Evolutionary conservation across 495 filamentous ascomycete genomes (phyloP), one percentile per base, ranked within the genome.

Genomic region (Neurospora cerealis): DNA sequence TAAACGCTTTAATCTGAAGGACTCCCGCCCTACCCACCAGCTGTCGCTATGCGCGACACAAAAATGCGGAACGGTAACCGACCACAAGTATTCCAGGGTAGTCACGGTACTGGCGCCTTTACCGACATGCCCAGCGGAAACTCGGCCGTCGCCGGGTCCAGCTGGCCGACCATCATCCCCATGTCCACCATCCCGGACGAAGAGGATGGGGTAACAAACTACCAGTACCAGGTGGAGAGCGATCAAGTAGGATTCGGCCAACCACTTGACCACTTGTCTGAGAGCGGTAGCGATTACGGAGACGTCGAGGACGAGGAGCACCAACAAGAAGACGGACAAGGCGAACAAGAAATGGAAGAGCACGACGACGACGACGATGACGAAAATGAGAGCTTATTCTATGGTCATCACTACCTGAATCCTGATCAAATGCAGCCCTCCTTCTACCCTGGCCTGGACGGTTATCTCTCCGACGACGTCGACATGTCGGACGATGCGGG

Each of bases 341-440:
- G 54, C 44, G 76, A 74, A 34, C 75, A 79, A 54, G 60, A 76
- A 42, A 76, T 75, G 41, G 75, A 79, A 54, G 77, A 72, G 21
- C 69, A 76, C 24, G 41, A 72, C 28, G 70, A 79, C 36, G 70
- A 74, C 39, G 73, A 79, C 32, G 46, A 74, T n/a, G 72, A 77
- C 70, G 79, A 37, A 66, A 17, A 34, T 66, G 54, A 66, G 28
- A 66, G 54, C 15, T 3, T 66, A 5, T 36, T 66, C 15, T 66
- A 66, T 36, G 28, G 54, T 66, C 54, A 66, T 19, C 54, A 66
- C 32, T 66, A 66, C 19, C 54, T 66, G 54, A 19, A 28, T 66
- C 0, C 54, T 28, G 28, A 66, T 34, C 54, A 66, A 66, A 66
- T 66, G 28, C 71, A 73, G 37, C 60, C 72, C n/a, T 28, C 62